These are phyloP conservation scores for Lotus japonicus DNA, from an alignment of 306 rosid genomes.

Conservation along the genomic window DNA sequence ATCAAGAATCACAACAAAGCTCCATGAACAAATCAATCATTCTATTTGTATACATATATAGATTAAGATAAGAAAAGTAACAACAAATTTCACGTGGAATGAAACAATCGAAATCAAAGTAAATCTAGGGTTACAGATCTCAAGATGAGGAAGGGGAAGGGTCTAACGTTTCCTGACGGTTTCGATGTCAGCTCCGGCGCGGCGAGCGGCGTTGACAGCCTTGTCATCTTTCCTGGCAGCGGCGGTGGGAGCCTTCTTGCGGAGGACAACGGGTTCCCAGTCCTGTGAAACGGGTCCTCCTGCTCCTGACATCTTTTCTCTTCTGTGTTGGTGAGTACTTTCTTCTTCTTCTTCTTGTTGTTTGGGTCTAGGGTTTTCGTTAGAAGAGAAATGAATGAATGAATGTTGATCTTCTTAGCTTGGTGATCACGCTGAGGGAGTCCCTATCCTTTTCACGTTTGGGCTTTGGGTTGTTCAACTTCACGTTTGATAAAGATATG, in stretches of 20 bases:
- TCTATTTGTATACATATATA: too few species aligned
- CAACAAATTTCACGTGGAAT: neutral
- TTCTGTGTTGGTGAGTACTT: neutral
- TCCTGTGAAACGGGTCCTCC: slow-evolving; percentile 82
- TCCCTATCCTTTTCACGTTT: neutral
- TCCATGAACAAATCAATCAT: neutral
- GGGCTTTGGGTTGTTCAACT: neutral
- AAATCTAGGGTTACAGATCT: neutral
- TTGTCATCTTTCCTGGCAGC: slow-evolving; percentile 91
- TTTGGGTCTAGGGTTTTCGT: neutral
- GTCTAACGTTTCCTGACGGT: slow-evolving; percentile 57
- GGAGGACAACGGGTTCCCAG: slow-evolving; percentile 85
- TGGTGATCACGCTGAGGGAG: neutral
- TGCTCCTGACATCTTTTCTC: slow-evolving; percentile 61
- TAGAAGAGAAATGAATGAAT: neutral
- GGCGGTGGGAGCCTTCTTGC: slow-evolving; percentile 79
- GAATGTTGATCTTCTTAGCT: neutral
- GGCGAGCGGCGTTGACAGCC: slow-evolving; percentile 95
- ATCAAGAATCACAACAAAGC: neutral
- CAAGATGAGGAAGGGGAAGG: neutral
- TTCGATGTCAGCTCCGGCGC: slow-evolving; percentile 76
- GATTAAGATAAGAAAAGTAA: too few species aligned
- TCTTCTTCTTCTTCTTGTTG: neutral
- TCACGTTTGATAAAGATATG: neutral
- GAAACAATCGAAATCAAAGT: neutral